phyloP scores from a whole-genome alignment of 2,329 filamentous ascomycete species.

The Phyllosticta citrichinensis region DNA sequence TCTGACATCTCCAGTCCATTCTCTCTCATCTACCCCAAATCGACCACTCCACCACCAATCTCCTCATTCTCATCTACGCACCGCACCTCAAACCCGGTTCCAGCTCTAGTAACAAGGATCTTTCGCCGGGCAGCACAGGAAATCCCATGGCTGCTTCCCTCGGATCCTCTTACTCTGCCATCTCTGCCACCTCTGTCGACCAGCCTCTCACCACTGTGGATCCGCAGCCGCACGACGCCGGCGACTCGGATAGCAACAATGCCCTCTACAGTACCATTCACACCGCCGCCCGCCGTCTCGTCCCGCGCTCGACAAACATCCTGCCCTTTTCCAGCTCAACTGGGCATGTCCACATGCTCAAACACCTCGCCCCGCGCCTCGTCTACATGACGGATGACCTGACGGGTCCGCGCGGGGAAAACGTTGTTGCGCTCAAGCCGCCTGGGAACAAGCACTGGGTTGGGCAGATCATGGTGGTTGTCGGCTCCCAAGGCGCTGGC shows the following conservation, averaged over 20 bases:
- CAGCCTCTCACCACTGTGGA: constrained; percentile 42
- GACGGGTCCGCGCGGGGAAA: constrained; percentile 61
- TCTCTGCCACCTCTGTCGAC: constrained; percentile 53
- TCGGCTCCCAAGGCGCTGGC: constrained; percentile 39
- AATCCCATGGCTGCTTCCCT: constrained; percentile 43
- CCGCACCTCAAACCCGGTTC: constrained; percentile 53
- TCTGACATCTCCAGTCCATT: constrained; percentile 43
- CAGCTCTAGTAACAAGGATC: constrained; percentile 35
- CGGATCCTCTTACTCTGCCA: constrained; percentile 80
- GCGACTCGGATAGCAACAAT: constrained; percentile 21
- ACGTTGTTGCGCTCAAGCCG: constrained; percentile 52
- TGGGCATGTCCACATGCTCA: constrained; percentile 77
- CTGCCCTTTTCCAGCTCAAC: constrained; percentile 78
- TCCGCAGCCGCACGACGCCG: constrained; percentile 34
- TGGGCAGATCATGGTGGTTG: constrained; percentile 50
- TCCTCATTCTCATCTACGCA: constrained; percentile 85
- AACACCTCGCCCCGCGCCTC: constrained; percentile 73
- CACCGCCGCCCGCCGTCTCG: constrained; percentile 65
- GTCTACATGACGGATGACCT: constrained; percentile 85
- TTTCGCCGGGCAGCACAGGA: constrained; percentile 18
- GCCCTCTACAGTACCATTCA: constrained; percentile 70
- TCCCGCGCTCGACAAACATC: constrained; percentile 78
- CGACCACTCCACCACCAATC: constrained; percentile 61
- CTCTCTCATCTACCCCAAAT: constrained; percentile 78
- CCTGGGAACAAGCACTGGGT: constrained; percentile 44